phyloP scores from a whole-genome alignment of 78 protist genomes.

The Monosiga brevicollis region DNA sequence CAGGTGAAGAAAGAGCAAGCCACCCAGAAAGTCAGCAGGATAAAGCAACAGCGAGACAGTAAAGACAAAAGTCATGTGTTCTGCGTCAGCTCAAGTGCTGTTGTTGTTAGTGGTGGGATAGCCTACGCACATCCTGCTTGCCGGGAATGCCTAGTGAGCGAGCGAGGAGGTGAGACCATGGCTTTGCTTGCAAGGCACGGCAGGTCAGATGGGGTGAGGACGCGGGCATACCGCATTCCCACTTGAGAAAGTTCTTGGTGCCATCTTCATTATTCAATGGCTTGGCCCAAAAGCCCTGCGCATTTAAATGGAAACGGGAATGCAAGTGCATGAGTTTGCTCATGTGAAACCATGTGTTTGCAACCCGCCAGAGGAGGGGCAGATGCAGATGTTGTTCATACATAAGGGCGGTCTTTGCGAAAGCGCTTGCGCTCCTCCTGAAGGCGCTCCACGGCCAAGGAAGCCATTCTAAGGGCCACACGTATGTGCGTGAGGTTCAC shows the following conservation, averaged over 20 bases:
- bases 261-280: conserved; percentile 45
- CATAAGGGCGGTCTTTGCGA: conserved; percentile 85
- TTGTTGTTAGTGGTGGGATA: too few species aligned
- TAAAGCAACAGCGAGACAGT: neutral
- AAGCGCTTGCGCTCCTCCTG: conserved; percentile 77
- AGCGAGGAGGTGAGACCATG: neutral
- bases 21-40: neutral
- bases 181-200: neutral
- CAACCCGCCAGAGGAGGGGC: neutral
- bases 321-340: neutral
- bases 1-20: neutral
- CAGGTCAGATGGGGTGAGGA: neutral
- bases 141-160: neutral
- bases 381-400: neutral
- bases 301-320: neutral
- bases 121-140: too few species aligned
- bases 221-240: conserved; percentile 39
- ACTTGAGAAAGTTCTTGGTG: conserved; percentile 37
- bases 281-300: conserved; percentile 55
- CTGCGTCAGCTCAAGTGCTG: too few species aligned
- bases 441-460: conserved; percentile 66
- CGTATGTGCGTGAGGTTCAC: too few species aligned
- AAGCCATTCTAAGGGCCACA: too few species aligned
- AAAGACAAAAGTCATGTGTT: conserved; percentile 5
- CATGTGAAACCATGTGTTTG: neutral